Conservation (phyloP, 1,139 yeast species). For the Geotrichum carabidarum region DNA sequence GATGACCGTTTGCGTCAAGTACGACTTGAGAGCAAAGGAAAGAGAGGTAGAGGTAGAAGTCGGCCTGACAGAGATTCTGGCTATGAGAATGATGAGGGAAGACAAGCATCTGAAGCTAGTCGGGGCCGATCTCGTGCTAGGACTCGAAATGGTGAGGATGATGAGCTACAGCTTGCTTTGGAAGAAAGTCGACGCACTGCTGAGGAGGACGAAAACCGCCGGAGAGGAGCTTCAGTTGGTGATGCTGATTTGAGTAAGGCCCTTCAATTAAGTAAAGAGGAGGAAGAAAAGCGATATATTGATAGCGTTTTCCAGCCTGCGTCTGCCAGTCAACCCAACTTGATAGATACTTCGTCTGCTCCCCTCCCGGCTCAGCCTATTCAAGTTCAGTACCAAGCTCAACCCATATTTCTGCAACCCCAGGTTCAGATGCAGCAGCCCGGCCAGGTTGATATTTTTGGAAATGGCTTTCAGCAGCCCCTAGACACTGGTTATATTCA, state of each 20-base stretch:
- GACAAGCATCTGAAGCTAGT: conserved; percentile 3
- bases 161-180: conserved; percentile 76
- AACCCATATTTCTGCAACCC: conserved; percentile 20
- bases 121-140: conserved; percentile 16
- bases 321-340: conserved; percentile 40
- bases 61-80: conserved; percentile 20
- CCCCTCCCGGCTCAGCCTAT: conserved; percentile 5
- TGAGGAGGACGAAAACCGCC: conserved; percentile 68
- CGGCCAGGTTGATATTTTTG: conserved; percentile 55
- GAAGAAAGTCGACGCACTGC: conserved; percentile 81
- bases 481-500: conserved; percentile 50
- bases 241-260: conserved; percentile 74
- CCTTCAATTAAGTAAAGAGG: conserved; percentile 76
- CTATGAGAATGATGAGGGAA: conserved; percentile 22
- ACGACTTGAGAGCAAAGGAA: conserved; percentile 51
- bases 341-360: conserved; percentile 32
- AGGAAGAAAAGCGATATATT: conserved; percentile 45
- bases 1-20: conserved; percentile 79
- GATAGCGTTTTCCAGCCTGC: conserved; percentile 81
- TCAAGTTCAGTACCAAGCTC: conserved; percentile 29
- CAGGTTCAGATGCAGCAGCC: conserved; percentile 23
- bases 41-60: conserved; percentile 24
- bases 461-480: conserved; percentile 60
- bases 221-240: conserved; percentile 32
- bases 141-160: conserved; percentile 49